Conservation (phyloP, 2,329 filamentous ascomycete genomes). For the Peltaster fructicola region DNA sequence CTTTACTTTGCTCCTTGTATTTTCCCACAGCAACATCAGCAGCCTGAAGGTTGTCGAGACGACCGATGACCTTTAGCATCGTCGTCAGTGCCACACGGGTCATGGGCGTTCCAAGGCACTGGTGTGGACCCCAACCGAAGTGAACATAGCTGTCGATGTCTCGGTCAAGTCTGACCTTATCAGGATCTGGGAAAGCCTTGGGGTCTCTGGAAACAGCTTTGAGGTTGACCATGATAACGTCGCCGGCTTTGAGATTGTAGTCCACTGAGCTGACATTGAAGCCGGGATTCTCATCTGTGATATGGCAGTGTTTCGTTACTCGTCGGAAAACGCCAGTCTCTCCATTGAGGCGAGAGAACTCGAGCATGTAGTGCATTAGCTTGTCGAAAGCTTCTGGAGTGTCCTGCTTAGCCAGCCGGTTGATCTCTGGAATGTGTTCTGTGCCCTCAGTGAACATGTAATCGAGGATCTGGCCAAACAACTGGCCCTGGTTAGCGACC, state of each 20-base stretch:
- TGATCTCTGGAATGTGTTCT: constrained; percentile 30
- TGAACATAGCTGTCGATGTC: constrained; percentile 27
- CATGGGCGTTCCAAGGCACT: constrained; percentile 27
- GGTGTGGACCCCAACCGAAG: constrained; percentile 25
- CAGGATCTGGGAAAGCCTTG: constrained; percentile 23
- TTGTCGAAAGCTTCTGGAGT: constrained; percentile 29
- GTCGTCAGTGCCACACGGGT: constrained; percentile 25
- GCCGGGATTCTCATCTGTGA: constrained; percentile 17
- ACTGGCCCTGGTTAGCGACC: constrained; percentile 39
- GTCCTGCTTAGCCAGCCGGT: constrained; percentile 28
- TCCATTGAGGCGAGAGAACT: constrained; percentile 25
- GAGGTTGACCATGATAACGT: constrained; percentile 26
- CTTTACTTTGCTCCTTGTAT: constrained; percentile 18
- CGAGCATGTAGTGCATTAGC: constrained; percentile 33
- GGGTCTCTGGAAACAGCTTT: constrained; percentile 25
- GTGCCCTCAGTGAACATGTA: constrained; percentile 36
- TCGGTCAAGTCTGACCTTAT: constrained; percentile 19
- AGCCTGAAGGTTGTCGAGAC: constrained; percentile 21
- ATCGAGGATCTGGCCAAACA: constrained; percentile 40
- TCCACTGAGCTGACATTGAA: constrained; percentile 6
- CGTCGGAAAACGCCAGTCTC: constrained; percentile 25
- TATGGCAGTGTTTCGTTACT: constrained; percentile 16
- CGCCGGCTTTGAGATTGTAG: constrained; percentile 19
- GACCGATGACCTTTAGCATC: constrained; percentile 28
- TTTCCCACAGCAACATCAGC: constrained; percentile 19